Conservation (phyloP, 2,329 filamentous ascomycete species). For the Neonectria sp. region DNA sequence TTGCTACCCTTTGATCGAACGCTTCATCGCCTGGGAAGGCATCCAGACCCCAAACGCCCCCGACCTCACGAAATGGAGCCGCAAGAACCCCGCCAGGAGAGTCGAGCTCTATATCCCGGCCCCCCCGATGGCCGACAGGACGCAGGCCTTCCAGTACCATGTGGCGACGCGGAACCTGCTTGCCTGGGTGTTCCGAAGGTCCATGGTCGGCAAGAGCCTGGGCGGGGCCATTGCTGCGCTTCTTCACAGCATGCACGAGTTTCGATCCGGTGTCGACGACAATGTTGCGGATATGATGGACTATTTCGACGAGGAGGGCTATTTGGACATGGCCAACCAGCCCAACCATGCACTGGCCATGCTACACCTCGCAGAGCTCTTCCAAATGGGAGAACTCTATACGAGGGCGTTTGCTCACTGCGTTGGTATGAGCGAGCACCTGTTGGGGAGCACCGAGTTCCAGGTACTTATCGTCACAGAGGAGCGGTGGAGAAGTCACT, state of each 20-base stretch:
- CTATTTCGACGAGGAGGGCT: conserved; percentile 80
- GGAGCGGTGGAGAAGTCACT: conserved; percentile 35
- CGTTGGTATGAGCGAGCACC: conserved; percentile 79
- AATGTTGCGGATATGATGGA: conserved; percentile 73
- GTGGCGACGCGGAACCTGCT: conserved; percentile 82
- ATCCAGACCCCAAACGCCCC: conserved; percentile 41
- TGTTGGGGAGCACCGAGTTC: conserved; percentile 72
- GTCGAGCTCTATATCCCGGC: conserved; percentile 80
- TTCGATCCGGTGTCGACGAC: conserved; percentile 67
- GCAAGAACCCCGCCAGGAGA: conserved; percentile 48
- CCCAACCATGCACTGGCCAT: conserved; percentile 78
- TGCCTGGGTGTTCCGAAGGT: conserved; percentile 76
- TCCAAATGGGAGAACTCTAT: conserved; percentile 76
- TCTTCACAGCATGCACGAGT: conserved; percentile 76
- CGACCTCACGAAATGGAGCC: conserved; percentile 53
- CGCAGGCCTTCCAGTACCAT: conserved; percentile 74
- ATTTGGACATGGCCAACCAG: conserved; percentile 75
- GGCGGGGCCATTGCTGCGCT: conserved; percentile 75
- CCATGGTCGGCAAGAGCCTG: conserved; percentile 78
- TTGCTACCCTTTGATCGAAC: conserved; percentile 73
- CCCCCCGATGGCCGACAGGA: conserved; percentile 66
- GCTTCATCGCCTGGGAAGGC: conserved; percentile 59
- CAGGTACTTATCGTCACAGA: conserved; percentile 61
- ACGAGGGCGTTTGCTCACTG: conserved; percentile 83
- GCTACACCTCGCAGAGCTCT: conserved; percentile 77